phyloP scores from a whole-genome alignment of 192 early-diverging fungal genomes.

The Ambispora gerdemannii region DNA sequence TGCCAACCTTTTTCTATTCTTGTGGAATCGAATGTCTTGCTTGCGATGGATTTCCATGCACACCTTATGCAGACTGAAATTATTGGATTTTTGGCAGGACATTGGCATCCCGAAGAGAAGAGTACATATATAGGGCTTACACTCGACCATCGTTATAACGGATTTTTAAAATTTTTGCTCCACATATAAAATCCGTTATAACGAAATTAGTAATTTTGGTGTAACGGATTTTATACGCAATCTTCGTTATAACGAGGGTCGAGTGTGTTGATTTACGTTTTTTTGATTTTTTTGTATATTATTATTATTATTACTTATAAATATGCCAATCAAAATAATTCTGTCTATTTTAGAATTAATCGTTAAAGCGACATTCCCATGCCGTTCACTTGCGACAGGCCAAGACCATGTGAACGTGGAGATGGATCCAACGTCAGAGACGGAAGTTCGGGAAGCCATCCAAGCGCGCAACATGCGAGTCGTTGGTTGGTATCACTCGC shows the following conservation, averaged over 20 bases:
- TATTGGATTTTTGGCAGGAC: constrained; percentile 84
- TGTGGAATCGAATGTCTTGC: constrained; percentile 71
- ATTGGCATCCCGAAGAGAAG: constrained; percentile 58
- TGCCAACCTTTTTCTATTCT: constrained; percentile 77
- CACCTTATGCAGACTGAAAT: constrained; percentile 85
- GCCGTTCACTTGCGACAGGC: constrained; percentile 66
- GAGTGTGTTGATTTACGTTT: too few species aligned
- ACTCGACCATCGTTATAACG: too few species aligned
- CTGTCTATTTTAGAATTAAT: constrained; percentile 50
- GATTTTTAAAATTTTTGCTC: too few species aligned
- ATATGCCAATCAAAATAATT: too few species aligned
- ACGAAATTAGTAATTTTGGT: too few species aligned
- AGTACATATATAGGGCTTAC: too few species aligned
- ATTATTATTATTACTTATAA: not conserved
- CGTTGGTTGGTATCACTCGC: constrained; percentile 95
- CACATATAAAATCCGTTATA: too few species aligned
- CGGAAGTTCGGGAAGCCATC: constrained; percentile 74
- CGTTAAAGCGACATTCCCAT: constrained; percentile 70
- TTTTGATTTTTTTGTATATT: not conserved
- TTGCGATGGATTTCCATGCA: constrained; percentile 92
- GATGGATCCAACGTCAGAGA: constrained; percentile 78
- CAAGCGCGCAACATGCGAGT: constrained; percentile 67
- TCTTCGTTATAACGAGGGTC: too few species aligned
- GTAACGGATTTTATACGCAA: too few species aligned
- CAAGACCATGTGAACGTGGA: constrained; percentile 82